Base-by-base conservation (phyloP, 2,329 filamentous ascomycete genomes). In the Aspergillus floridensis region DNA sequence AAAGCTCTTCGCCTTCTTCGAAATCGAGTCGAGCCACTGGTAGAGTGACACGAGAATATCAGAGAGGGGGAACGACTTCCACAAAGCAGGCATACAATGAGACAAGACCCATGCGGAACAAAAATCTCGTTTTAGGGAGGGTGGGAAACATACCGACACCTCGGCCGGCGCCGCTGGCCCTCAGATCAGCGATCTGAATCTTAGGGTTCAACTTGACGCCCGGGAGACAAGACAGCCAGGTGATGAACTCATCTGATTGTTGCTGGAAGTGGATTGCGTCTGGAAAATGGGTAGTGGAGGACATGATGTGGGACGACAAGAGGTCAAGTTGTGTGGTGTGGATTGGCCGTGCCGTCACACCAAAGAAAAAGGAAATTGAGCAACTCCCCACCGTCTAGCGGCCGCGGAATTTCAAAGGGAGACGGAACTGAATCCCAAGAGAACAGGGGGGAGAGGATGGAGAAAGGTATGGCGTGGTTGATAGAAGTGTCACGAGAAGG, bases 21-120 rank as follows among this genome's bases (percentile, higher is more conserved):
- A 96, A 91, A 63, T 91, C 85, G 59, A 82, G 73, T 22, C 78
- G 82, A 26, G 92, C 90, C 67, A 96, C 90, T 93, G 64, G 26
- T 58, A 38, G 19, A 50, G 38, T 41, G 52, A 53, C 22, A 49
- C 29, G 51, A 56, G 41, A n/a, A 53, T 67, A 60, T 71, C 64
- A 74, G 69, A 65, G 49, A 57, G 50, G 32, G 38, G 16, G 16
- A 19, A 26, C 12, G 51, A 51, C 32, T 61, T 65, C 60, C 49
- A 54, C 50, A 53, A 32, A 53, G 62, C 26, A 56, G 48, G 58
- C 35, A 44, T 49, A 7, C 48, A 59, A 57, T 59, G 47, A 63
- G 53, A 53, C 59, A 60, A 54, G 60, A 63, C 51, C 61, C 44
- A 62, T 44, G 49, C 31, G 35, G 41, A 58, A 60, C 41, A 57